A percentile compares a stretch with the other conserved stretches of the same genome.
Conservation (phyloP, 192 early-diverging fungal genomes). For the Linnemannia hyalina region DNA sequence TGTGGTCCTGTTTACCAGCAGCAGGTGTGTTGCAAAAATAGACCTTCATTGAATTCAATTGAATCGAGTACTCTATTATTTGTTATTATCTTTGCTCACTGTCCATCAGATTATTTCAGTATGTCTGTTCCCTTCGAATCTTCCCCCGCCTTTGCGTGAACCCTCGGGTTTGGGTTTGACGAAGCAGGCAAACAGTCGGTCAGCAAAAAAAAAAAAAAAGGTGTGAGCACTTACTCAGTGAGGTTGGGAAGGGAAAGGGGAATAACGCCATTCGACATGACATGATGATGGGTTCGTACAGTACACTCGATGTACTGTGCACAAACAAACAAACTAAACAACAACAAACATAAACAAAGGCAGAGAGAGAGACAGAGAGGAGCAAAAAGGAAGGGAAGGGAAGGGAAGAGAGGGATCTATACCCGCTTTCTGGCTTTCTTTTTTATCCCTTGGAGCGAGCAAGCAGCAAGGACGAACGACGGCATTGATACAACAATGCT, state of each 20-base stretch:
- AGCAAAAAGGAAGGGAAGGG: too few species aligned
- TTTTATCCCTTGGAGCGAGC: background rate
- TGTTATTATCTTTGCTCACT: too few species aligned
- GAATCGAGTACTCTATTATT: background rate
- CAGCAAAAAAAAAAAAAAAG: too few species aligned
- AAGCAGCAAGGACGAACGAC: background rate
- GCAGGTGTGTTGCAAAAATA: background rate
- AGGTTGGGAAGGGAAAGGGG: background rate
- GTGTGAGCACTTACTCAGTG: background rate
- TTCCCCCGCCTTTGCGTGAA: background rate
- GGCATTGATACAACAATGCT: background rate
- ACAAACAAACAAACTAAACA: background rate
- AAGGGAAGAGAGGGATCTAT: background rate
- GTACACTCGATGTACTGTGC: background rate
- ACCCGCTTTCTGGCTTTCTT: constrained; percentile 1
- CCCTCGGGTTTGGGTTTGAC: background rate
- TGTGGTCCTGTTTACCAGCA: background rate
- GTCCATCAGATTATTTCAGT: background rate
- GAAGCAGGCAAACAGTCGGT: background rate
- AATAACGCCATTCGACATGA: constrained; percentile 2
- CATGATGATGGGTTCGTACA: background rate
- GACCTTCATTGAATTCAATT: background rate
- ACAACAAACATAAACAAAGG: background rate
- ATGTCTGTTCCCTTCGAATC: background rate
- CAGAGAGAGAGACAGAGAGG: too few species aligned